A percentile compares a stretch with the other conserved stretches of the same genome.
These are phyloP conservation scores for Trametes versicolor DNA, from an alignment of 1,284 basidiomycete genomes.

Conservation along the genomic window DNA sequence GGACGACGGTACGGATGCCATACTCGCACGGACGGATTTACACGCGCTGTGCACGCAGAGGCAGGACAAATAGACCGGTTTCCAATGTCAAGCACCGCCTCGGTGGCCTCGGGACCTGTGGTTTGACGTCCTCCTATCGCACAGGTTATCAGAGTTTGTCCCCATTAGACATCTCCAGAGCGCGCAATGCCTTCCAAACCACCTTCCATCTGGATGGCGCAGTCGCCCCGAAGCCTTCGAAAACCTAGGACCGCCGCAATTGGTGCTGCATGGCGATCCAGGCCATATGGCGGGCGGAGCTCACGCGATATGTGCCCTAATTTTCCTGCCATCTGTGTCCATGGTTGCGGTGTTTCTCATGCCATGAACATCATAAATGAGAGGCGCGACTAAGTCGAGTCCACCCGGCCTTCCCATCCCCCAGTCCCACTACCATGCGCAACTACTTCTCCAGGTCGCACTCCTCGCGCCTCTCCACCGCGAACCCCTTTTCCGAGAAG, in stretches of 20 bases:
- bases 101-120: neutral
- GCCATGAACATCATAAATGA: neutral
- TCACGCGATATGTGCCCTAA: neutral
- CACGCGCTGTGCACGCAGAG: too few species aligned
- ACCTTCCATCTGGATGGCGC: conserved; percentile 3
- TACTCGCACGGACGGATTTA: too few species aligned
- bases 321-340: neutral
- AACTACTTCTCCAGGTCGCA: conserved; percentile 15
- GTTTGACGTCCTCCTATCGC: neutral
- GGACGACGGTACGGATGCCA: too few species aligned
- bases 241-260: conserved; percentile 7
- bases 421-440: neutral
- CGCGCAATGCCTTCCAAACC: neutral
- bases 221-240: conserved; percentile 8
- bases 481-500: conserved; percentile 12
- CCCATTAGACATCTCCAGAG: too few species aligned
- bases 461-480: neutral
- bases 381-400: neutral
- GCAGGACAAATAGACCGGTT: neutral
- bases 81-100: neutral
- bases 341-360: neutral
- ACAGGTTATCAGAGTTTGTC: neutral
- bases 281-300: neutral
- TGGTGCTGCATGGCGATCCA: neutral
- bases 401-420: neutral